These are phyloP conservation scores for Alnus glutinosa DNA, from an alignment of 306 rosid genomes.

Conservation along the genomic window DNA sequence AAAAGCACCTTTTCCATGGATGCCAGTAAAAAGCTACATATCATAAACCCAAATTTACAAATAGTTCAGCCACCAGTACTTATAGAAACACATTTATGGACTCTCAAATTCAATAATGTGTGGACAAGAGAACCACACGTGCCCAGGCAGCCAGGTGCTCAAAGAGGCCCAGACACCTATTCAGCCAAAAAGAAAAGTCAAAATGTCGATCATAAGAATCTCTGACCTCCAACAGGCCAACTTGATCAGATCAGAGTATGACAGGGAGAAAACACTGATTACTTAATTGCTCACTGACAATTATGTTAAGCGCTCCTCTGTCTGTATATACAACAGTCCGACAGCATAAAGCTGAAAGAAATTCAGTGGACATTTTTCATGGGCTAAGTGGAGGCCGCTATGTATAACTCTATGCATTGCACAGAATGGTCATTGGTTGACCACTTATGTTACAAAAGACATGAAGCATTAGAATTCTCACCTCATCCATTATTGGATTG, in stretches of 20 bases:
- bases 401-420: not conserved
- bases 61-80: conserved; percentile 23
- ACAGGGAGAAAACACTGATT: not conserved
- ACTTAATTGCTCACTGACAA: not conserved
- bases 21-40: conserved; percentile 82
- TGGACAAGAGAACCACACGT: not conserved
- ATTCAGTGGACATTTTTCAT: not conserved
- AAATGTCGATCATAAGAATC: conserved; percentile 5
- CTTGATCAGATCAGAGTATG: not conserved
- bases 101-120: conserved; percentile 8
- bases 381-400: no score
- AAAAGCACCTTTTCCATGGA: conserved; percentile 81
- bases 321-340: not conserved
- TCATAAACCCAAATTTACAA: conserved; percentile 24
- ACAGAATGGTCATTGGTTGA: conserved; percentile 8
- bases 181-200: not conserved
- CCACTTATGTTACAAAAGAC: conserved; percentile 10
- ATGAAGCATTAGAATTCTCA: conserved; percentile 35
- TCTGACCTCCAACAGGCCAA: conserved; percentile 16
- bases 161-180: not conserved
- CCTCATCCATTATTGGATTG: conserved; percentile 94
- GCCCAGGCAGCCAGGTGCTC: not conserved
- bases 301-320: conserved; percentile 5
- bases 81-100: conserved; percentile 19
- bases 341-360: not conserved